phyloP scores from a whole-genome alignment of 371 early-diverging fungal genomes.

The Lichtheimia ramosa region DNA sequence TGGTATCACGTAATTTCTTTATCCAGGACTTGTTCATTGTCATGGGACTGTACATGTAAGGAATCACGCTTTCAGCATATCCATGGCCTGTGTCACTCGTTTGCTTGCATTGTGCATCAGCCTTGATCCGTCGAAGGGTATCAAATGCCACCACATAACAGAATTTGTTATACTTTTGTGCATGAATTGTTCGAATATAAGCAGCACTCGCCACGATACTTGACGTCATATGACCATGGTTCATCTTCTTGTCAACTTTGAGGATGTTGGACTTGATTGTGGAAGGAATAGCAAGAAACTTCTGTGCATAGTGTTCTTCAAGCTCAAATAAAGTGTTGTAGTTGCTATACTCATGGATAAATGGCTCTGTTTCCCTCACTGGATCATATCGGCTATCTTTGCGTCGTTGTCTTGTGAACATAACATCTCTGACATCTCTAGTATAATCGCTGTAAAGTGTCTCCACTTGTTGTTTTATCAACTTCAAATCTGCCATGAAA shows the following conservation, averaged over 20 bases:
- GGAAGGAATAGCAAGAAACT: constrained; percentile 17
- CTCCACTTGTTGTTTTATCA: constrained; percentile 14
- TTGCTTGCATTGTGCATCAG: constrained; percentile 15
- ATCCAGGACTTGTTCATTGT: constrained; percentile 19
- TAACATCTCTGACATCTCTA: constrained; percentile 11
- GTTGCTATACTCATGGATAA: constrained; percentile 9
- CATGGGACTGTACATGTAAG: constrained; percentile 21
- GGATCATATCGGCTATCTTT: constrained; percentile 27
- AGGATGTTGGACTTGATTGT: constrained; percentile 5
- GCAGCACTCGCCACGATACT: constrained; percentile 28
- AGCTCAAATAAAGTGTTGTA: constrained; percentile 30
- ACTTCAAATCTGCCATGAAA: constrained; percentile 22
- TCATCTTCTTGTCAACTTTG: constrained; percentile 12
- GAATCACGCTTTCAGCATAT: constrained; percentile 7
- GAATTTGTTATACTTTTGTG: constrained; percentile 18
- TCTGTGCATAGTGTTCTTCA: constrained; percentile 32
- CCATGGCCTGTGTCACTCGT: constrained; percentile 13
- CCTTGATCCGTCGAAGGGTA: constrained; percentile 21
- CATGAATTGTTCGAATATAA: constrained; percentile 15
- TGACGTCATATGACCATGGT: constrained; percentile 10
- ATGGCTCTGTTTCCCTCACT: background rate
- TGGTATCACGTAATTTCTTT: constrained; percentile 6
- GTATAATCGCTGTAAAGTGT: constrained; percentile 11
- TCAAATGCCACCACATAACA: constrained; percentile 30
- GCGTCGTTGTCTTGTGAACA: constrained; percentile 9